Evolutionary conservation across 164 flowering plant genomes (phyloP), one percentile per base, ranked within the genome.

Genomic region (Nymphaea thermarum): DNA sequence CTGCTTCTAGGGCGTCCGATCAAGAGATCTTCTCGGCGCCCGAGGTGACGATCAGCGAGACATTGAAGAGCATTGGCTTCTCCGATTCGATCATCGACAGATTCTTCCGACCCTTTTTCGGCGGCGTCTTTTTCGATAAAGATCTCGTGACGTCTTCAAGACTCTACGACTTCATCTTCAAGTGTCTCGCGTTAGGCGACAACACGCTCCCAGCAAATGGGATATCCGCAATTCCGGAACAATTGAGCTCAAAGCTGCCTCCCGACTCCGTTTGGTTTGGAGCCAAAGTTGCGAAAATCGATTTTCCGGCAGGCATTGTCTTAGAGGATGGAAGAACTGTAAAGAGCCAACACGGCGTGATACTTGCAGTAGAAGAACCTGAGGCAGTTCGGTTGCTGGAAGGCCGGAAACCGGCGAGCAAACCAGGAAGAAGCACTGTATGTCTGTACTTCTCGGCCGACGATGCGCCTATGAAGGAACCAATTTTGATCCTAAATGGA

Each of bases 71-170:
- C 7, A 69, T 75, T n/a, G 96, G 98, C 3, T 91, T 88, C 64
- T 91, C 97, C 0, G 84, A 82, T 11, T 75, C 84, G n/a, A 76
- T 89, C 5, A 70, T 91, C 18, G 86, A 76, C 10, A 65, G 89
- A n/a, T 94, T 94, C 71, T 94, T 88, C 68, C 78, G 93, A 4
- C 97, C 98, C 0, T 94, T 91, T 67, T 94, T 91, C 18, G 98
- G 97, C 0, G 97, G 96, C 10, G 83, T 94, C 44, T 94, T 94
- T 71, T 94, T 89, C 72, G 97, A 94, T 61, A 70, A 36, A 5
- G 87, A 90, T 70, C 91, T 94, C 16, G 81, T 79, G 59, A 94
- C 99, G 12, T 85, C 86, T 2, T 91, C 99, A 3, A 73, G 95
- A 55, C 67, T 91, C 75, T 91, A 89, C 78, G 80, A 90, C 73